These are phyloP conservation scores for Paramecium octaurelia DNA, from an alignment of 73 alveolate species.

Conservation along the genomic window DNA sequence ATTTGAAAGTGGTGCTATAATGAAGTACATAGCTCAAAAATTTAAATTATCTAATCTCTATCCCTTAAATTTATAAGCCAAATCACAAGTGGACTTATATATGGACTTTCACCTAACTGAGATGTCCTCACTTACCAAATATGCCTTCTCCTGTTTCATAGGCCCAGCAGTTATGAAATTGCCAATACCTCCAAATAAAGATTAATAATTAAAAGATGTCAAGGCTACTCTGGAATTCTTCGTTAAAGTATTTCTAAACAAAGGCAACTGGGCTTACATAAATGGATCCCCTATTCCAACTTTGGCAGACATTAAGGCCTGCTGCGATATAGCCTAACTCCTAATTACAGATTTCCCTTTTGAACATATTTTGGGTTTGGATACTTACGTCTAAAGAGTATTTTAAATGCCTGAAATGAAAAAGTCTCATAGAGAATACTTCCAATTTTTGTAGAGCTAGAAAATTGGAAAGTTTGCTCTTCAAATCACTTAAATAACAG, in stretches of 20 bases:
- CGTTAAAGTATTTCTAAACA: neutral
- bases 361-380: neutral
- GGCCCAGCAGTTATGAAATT: neutral
- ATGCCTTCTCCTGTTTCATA: neutral
- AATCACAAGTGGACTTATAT: neutral
- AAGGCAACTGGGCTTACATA: neutral
- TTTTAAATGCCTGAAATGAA: neutral
- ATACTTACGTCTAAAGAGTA: neutral
- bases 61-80: neutral
- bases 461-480: neutral
- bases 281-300: neutral
- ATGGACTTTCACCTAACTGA: neutral
- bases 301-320: neutral
- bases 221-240: neutral
- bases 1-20: slow-evolving; percentile 20
- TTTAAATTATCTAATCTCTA: neutral
- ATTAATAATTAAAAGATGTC: neutral
- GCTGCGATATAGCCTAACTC: neutral
- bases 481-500: neutral
- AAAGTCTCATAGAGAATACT: neutral
- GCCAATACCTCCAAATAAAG: neutral
- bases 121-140: neutral
- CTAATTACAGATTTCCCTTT: neutral
- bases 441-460: neutral
- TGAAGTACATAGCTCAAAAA: neutral